Conservation (phyloP, 176 grass and related monocot genomes). For the Sorghum bicolor region DNA sequence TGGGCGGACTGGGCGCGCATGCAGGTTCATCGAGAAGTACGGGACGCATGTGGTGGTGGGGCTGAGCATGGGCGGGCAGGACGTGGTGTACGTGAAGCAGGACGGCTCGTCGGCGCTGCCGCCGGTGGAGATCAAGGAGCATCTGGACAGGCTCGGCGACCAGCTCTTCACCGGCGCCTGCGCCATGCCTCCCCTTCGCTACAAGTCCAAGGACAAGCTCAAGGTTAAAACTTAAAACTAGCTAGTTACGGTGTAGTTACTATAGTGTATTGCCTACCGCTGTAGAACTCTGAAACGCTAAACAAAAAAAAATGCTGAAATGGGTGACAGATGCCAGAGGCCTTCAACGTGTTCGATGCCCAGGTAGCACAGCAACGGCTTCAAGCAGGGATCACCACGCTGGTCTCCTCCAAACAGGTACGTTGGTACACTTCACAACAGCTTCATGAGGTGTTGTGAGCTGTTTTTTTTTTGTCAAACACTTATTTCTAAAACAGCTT, state of each 20-base stretch:
- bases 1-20: not conserved
- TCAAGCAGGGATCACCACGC: constrained; percentile 56
- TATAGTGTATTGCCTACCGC: too few relatives aligned
- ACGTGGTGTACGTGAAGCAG: constrained; percentile 82
- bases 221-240: constrained; percentile 62
- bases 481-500: too few relatives aligned
- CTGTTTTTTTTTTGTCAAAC: too few relatives aligned
- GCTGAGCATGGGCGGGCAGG: constrained; percentile 89
- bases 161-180: constrained; percentile 82
- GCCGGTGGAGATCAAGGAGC: constrained; percentile 63
- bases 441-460: too few relatives aligned
- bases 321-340: constrained; percentile 54
- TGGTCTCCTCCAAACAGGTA: constrained; percentile 75
- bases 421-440: too few relatives aligned
- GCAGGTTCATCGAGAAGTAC: constrained; percentile 75
- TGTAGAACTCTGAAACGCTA: too few relatives aligned
- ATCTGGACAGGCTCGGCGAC: constrained; percentile 77
- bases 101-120: constrained; percentile 57
- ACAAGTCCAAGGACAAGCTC: constrained; percentile 55
- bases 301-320: not conserved
- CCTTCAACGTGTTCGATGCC: constrained; percentile 89
- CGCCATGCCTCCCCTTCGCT: constrained; percentile 50
- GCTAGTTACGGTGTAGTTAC: too few relatives aligned
- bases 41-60: constrained; percentile 83
- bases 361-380: constrained; percentile 47